These are phyloP conservation scores for Pestalotiopsis fici DNA, from an alignment of 2,329 filamentous ascomycete genomes.

Conservation along the genomic window DNA sequence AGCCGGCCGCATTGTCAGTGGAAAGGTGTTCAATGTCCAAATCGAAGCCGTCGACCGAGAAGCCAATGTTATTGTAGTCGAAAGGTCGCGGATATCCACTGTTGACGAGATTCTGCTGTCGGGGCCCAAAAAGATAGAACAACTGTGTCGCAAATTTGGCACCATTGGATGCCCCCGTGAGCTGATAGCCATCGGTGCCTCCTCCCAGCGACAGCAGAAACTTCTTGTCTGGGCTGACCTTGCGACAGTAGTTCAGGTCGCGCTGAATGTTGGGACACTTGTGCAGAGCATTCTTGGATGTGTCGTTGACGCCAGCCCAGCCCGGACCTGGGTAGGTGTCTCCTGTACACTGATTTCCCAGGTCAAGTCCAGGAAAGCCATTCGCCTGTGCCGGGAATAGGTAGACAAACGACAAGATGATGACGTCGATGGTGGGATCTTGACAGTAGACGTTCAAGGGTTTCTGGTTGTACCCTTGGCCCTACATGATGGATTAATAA, in stretches of 20 bases:
- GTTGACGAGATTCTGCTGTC: conserved; percentile 29
- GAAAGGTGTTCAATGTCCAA: conserved; percentile 32
- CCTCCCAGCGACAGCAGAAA: conserved; percentile 67
- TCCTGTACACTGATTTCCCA: conserved; percentile 40
- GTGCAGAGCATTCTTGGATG: conserved; percentile 31
- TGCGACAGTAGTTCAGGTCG: conserved; percentile 51
- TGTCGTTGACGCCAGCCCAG: conserved; percentile 29
- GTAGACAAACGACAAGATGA: conserved; percentile 42
- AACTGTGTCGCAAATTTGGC: conserved; percentile 35
- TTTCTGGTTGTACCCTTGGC: conserved; percentile 38
- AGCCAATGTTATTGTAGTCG: conserved; percentile 24
- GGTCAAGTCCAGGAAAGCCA: conserved; percentile 40
- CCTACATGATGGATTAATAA: conserved; percentile 24
- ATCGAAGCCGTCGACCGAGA: conserved; percentile 27
- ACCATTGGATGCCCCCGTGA: conserved; percentile 35
- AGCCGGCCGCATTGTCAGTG: conserved; percentile 28
- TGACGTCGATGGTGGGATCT: conserved; percentile 39
- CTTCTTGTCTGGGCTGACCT: conserved; percentile 53
- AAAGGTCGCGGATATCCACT: conserved; percentile 26
- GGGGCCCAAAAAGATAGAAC: conserved; percentile 42
- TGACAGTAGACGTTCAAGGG: conserved; percentile 39
- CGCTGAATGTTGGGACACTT: conserved; percentile 34
- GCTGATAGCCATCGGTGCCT: conserved; percentile 34
- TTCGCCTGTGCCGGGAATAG: conserved; percentile 43
- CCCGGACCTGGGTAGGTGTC: conserved; percentile 31